Evolutionary conservation across 257 asterid species (phyloP).

Genomic region (Forsythia suspensa): DNA sequence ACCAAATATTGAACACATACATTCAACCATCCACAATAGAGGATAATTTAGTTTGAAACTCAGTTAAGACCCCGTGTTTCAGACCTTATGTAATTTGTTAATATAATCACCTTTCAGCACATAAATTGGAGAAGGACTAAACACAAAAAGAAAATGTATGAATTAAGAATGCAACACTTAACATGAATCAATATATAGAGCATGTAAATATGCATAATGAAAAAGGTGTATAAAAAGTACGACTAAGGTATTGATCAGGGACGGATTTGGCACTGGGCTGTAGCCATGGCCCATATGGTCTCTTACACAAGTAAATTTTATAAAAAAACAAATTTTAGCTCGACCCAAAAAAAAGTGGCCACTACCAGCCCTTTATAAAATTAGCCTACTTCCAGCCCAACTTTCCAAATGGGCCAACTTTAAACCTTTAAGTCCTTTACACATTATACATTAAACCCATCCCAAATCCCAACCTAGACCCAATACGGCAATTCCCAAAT

Average conservation of each 20-base stretch:
- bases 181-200: not conserved
- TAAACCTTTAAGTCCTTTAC: too few relatives aligned
- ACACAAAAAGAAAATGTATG: not conserved
- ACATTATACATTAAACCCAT: too few relatives aligned
- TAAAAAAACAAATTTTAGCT: too few relatives aligned
- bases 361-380: too few relatives aligned
- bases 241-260: not conserved
- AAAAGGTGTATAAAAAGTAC: not conserved
- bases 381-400: too few relatives aligned
- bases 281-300: too few relatives aligned
- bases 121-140: not conserved
- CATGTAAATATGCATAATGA: not conserved
- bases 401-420: too few relatives aligned
- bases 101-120: not conserved
- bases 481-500: too few relatives aligned
- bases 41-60: not conserved
- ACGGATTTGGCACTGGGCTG: too few relatives aligned
- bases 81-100: not conserved
- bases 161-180: not conserved
- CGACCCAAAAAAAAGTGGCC: too few relatives aligned
- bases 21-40: not conserved
- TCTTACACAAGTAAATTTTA: too few relatives aligned
- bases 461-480: too few relatives aligned
- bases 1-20: not conserved
- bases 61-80: not conserved